Evolutionary conservation across 306 rosid species (phyloP).

Genomic region (Acacia acuminata): DNA sequence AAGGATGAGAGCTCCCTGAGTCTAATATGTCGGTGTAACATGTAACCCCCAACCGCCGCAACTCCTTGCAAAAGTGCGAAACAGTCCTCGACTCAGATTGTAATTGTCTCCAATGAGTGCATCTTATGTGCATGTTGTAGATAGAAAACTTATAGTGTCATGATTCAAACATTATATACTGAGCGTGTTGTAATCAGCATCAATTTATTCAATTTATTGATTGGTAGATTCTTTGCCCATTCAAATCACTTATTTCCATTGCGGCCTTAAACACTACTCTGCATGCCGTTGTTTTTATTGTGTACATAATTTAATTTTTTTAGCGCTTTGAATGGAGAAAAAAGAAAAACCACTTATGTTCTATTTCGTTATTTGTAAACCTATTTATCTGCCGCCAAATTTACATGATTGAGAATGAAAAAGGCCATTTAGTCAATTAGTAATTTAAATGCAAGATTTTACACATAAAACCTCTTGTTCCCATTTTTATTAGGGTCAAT

Average conservation of each 20-base stretch:
- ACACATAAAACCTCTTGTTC: no score
- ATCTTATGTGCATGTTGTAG: constrained; percentile 61
- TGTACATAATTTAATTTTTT: not conserved
- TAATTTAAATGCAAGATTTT: no score
- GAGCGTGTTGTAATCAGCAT: constrained; percentile 30
- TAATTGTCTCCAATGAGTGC: constrained; percentile 43
- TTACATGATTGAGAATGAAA: not conserved
- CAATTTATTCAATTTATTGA: constrained; percentile 28
- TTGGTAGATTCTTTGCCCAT: constrained; percentile 26
- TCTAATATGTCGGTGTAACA: constrained; percentile 34
- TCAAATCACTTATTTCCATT: not conserved
- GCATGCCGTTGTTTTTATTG: not conserved
- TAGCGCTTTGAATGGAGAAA: not conserved
- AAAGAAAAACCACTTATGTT: not conserved
- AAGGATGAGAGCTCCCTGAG: constrained; percentile 38
- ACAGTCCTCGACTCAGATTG: constrained; percentile 31
- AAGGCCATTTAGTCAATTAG: not conserved
- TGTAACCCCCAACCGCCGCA: constrained; percentile 21
- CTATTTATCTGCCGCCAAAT: no score
- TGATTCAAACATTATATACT: constrained; percentile 37
- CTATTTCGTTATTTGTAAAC: not conserved
- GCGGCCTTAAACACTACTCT: not conserved
- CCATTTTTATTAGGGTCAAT: no score
- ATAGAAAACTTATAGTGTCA: constrained; percentile 46
- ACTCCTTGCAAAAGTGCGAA: constrained; percentile 17